Evolutionary conservation across 148 eudicot species (phyloP), one percentile per base, ranked within the genome.

Genomic region (Simmondsia chinensis): DNA sequence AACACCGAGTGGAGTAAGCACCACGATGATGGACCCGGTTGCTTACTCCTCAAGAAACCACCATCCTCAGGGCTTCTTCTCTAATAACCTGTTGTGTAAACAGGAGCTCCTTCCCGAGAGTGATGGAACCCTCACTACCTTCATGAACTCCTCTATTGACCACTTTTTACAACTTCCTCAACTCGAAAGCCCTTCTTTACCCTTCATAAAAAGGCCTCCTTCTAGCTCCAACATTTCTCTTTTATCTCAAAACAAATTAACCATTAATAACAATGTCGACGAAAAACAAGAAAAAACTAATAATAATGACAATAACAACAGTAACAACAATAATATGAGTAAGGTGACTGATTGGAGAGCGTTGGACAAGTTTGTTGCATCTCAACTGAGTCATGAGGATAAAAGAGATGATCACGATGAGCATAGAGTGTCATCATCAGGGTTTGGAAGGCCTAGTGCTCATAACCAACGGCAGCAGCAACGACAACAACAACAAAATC

Each of bases 351-450:
- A 44, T 19, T 44, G 48, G 48, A 44, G 48, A 22, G 15, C 33
- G 8, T 6, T 44, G 33, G 48, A 44, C 21, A 44, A 44, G 48
- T 44, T 44, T 15, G 48, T 44, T 2, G 48, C 48, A 5, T 44
- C 48, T 12, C 48, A 44, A n/a, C n/a, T 44, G 7, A 44, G 48
- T 13, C 31, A 24, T 4, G 20, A 44, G 10, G n/a, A 24, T n/a
- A 29, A 43, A 9, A 7, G 20, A 2, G 11, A 41, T 20, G 4
- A 6, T 33, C 11, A n/a, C n/a, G n/a, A n/a, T n/a, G n/a, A n/a
- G n/a, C n/a, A n/a, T n/a, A n/a, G n/a, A n/a, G n/a, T n/a, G n/a
- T n/a, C n/a, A n/a, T n/a, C n/a, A n/a, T n/a, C n/a, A n/a, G n/a
- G n/a, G n/a, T n/a, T n/a, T n/a, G n/a, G n/a, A n/a, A n/a, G n/a